Conservation (phyloP, 2,329 filamentous ascomycete species). For the Escovopsis sp. region DNA sequence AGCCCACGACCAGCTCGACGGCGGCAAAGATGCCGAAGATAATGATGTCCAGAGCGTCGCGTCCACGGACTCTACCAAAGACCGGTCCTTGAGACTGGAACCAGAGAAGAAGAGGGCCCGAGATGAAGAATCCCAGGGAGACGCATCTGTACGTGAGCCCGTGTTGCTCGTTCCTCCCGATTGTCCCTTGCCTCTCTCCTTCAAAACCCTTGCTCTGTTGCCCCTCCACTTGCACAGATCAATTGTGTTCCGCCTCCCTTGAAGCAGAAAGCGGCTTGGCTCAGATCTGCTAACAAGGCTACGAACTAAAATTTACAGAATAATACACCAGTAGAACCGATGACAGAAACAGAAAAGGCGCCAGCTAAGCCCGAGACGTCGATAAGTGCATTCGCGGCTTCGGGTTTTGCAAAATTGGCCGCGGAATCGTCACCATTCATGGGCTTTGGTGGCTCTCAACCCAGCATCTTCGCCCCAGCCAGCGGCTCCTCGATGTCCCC, state of each 20-base stretch:
- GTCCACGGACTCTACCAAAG: constrained; percentile 31
- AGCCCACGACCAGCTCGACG: constrained; percentile 43
- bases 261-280: too few species aligned
- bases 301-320: neutral
- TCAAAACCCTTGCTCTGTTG: too few species aligned
- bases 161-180: neutral
- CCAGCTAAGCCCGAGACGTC: constrained; percentile 28
- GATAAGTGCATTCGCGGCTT: constrained; percentile 49
- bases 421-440: constrained; percentile 51
- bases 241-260: too few species aligned
- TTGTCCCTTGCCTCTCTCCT: neutral
- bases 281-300: too few species aligned
- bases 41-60: constrained; percentile 28
- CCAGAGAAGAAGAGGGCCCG: constrained; percentile 52
- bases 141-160: constrained; percentile 17
- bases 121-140: constrained; percentile 30
- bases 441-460: constrained; percentile 31
- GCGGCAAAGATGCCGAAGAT: constrained; percentile 26
- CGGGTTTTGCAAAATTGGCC: constrained; percentile 53
- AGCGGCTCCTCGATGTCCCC: constrained; percentile 20
- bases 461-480: constrained; percentile 35
- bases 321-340: constrained; percentile 7
- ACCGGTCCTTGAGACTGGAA: constrained; percentile 32
- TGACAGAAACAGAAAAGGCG: constrained; percentile 10
- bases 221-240: too few species aligned